phyloP scores from a whole-genome alignment of 139 green algal genomes.

The Chlorella sp. region DNA sequence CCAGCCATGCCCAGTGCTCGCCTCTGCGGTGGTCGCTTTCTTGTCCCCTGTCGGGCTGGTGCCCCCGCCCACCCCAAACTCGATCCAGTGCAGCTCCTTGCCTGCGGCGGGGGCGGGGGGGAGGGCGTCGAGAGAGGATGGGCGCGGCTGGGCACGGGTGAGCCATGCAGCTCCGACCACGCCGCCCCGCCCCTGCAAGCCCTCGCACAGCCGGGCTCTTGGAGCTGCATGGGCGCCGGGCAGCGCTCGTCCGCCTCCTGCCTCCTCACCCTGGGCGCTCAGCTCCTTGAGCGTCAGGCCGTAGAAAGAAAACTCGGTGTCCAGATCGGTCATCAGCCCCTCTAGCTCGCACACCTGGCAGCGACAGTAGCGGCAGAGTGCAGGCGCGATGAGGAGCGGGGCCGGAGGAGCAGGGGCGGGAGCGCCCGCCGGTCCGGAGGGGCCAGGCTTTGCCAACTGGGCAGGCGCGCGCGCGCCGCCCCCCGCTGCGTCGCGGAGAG shows the following conservation, averaged over 20 bases:
- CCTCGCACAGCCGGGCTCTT: not conserved
- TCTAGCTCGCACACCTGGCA: conserved; percentile 27
- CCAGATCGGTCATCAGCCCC: conserved; percentile 18
- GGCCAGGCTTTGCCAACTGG: too few species aligned
- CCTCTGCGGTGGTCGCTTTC: conserved; percentile 29
- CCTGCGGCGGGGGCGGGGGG: conserved; percentile 33
- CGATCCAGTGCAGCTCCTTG: conserved; percentile 52
- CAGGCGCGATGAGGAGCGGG: too few species aligned
- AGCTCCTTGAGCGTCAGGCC: conserved; percentile 28
- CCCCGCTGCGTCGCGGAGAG: too few species aligned
- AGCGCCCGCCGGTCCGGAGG: too few species aligned
- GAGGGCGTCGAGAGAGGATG: too few species aligned
- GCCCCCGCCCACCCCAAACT: conserved; percentile 56
- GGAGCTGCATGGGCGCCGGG: not conserved
- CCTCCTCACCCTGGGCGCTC: not conserved
- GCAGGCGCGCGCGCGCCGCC: too few species aligned
- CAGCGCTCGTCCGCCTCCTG: not conserved
- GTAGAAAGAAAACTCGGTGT: conserved; percentile 21
- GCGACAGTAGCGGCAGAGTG: too few species aligned
- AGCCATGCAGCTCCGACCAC: too few species aligned
- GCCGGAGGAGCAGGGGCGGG: too few species aligned
- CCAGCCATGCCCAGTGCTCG: too few species aligned
- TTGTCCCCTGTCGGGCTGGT: conserved; percentile 23
- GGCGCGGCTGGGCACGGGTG: too few species aligned
- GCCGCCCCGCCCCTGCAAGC: too few species aligned